phyloP scores from a whole-genome alignment of 2,329 filamentous ascomycete genomes.

The Epichloe typhina region DNA sequence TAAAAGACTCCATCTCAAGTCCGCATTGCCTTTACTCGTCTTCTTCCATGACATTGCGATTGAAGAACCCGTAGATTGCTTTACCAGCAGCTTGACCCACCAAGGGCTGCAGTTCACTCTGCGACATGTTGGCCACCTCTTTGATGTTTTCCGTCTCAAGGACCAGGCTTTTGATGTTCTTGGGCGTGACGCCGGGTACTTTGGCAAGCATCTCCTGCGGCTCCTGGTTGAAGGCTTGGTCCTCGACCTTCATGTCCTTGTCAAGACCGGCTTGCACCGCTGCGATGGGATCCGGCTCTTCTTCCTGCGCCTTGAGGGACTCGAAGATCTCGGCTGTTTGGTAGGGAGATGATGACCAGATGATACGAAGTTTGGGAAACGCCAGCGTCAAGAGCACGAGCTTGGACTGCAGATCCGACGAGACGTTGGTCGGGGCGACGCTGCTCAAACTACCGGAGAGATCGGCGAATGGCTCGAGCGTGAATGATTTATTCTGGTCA shows the following conservation, averaged over 20 bases:
- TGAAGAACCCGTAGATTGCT: constrained; percentile 72
- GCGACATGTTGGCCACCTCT: constrained; percentile 78
- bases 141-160: constrained; percentile 61
- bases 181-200: constrained; percentile 72
- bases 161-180: constrained; percentile 61
- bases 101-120: constrained; percentile 55
- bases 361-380: constrained; percentile 78
- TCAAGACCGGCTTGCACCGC: constrained; percentile 72
- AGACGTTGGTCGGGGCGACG: constrained; percentile 42
- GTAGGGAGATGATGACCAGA: constrained; percentile 88
- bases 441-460: constrained; percentile 47
- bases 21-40: constrained; percentile 17
- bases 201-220: constrained; percentile 82
- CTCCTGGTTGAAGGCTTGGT: constrained; percentile 66
- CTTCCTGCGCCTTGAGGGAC: constrained; percentile 76
- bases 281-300: constrained; percentile 79
- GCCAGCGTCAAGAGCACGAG: constrained; percentile 84
- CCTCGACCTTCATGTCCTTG: constrained; percentile 40
- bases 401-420: constrained; percentile 76
- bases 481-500: constrained; percentile 94
- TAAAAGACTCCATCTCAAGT: background rate
- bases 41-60: constrained; percentile 44
- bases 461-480: constrained; percentile 69
- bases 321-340: constrained; percentile 97
- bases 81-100: constrained; percentile 65